phyloP scores from a whole-genome alignment of 2,329 filamentous ascomycete genomes.

The Alternaria brassicicola region DNA sequence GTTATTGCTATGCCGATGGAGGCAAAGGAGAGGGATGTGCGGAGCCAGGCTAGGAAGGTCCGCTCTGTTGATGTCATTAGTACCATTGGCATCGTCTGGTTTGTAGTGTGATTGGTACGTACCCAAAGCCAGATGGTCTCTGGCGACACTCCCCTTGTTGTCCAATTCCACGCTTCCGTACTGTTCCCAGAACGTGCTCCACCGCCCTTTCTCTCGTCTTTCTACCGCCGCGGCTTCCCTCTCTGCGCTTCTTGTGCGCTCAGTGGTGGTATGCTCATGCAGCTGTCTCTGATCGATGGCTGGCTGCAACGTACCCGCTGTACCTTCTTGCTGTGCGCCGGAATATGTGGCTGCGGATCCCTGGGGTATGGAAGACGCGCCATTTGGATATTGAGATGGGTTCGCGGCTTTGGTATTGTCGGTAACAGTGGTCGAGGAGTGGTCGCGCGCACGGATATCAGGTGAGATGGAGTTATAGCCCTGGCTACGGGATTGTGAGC shows the following conservation, averaged over 20 bases:
- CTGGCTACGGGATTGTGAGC: neutral
- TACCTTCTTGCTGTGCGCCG: neutral
- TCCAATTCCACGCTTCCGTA: constrained; percentile 76
- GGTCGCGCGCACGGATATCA: constrained; percentile 4
- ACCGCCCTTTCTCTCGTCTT: constrained; percentile 54
- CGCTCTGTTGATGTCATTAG: constrained; percentile 61
- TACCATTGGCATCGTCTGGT: neutral
- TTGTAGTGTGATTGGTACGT: constrained; percentile 9
- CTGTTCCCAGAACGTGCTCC: constrained; percentile 61
- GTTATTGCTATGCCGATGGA: constrained; percentile 84
- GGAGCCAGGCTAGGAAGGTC: constrained; percentile 84
- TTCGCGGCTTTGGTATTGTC: neutral
- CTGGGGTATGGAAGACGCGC: neutral
- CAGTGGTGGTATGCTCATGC: neutral
- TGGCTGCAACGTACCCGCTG: neutral
- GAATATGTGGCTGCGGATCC: neutral
- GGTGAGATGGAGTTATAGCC: constrained; percentile 37
- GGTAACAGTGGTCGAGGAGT: neutral
- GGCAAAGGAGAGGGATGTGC: constrained; percentile 80
- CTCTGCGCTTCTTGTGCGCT: constrained; percentile 25
- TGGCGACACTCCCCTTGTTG: constrained; percentile 82
- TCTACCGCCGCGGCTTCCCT: constrained; percentile 30
- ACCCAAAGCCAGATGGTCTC: constrained; percentile 83
- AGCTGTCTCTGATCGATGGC: constrained; percentile 1
- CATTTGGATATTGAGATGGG: neutral